A percentile compares a stretch with the other conserved stretches of the same genome.
Evolutionary conservation across 192 early-diverging fungal genomes (phyloP).

Genomic region (Backusella tuberculispora): DNA sequence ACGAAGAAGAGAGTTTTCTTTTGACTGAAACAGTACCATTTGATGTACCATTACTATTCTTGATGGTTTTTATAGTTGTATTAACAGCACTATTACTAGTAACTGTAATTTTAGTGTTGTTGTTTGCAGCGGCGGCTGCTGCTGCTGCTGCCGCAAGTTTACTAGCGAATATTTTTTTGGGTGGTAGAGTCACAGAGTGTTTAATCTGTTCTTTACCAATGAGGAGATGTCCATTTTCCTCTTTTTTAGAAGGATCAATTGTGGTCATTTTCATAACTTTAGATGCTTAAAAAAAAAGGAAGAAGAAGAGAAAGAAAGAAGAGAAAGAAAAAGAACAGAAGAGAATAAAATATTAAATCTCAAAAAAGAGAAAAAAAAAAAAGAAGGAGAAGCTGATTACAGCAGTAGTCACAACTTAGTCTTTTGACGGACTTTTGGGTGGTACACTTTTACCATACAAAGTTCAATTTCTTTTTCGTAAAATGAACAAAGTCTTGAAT

Average conservation of each 20-base stretch:
- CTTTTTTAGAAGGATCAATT: conserved; percentile 19
- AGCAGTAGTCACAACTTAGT: conserved; percentile 6
- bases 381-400: not conserved
- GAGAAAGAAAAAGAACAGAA: not conserved
- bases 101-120: not conserved
- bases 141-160: conserved; percentile 24
- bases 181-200: conserved; percentile 18
- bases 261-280: conserved; percentile 21
- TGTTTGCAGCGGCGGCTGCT: not conserved
- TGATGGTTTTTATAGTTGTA: not conserved
- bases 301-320: not conserved
- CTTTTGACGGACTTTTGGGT: too few species aligned
- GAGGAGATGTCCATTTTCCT: conserved; percentile 3
- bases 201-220: conserved; percentile 23
- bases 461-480: too few species aligned
- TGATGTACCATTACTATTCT: not conserved
- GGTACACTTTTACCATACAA: too few species aligned
- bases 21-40: not conserved
- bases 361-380: not conserved
- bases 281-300: not conserved
- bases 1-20: not conserved
- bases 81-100: not conserved
- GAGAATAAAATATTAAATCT: too few species aligned
- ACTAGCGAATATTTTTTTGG: conserved; percentile 23
- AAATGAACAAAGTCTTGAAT: too few species aligned